Evolutionary conservation across 208 protist genomes (phyloP).

Genomic region (Porcisia hertigi): DNA sequence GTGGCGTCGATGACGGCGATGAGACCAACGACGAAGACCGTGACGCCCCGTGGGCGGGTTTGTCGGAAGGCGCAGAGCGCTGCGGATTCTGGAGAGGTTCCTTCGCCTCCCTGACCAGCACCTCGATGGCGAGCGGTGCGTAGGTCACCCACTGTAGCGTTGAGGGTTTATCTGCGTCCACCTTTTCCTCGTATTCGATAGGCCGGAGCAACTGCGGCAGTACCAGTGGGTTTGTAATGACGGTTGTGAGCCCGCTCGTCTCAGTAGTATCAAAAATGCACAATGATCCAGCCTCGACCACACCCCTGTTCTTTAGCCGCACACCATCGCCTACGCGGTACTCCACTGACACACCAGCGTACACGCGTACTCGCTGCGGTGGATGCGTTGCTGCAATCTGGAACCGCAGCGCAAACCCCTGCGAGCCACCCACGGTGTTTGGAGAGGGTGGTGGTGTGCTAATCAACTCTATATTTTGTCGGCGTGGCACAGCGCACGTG

Average conservation of each 20-base stretch:
- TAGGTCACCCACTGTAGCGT: conserved; percentile 14
- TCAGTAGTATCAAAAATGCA: conserved; percentile 19
- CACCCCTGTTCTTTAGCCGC: conserved; percentile 9
- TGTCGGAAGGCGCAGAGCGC: not conserved
- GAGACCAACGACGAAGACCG: not conserved
- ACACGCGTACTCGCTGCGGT: conserved; percentile 21
- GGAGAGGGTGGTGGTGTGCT: not conserved
- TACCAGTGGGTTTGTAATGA: conserved; percentile 14
- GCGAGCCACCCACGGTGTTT: not conserved
- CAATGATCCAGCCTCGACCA: not conserved
- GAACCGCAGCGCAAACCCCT: conserved; percentile 24
- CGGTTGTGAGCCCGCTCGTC: conserved; percentile 3
- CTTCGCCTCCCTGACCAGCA: conserved; percentile 22
- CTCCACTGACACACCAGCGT: conserved; percentile 11
- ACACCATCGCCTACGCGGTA: conserved; percentile 20
- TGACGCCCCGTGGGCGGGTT: not conserved
- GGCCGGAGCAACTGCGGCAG: conserved; percentile 15
- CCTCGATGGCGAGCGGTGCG: conserved; percentile 42
- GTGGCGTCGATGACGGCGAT: conserved; percentile 3
- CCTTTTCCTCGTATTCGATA: conserved; percentile 1
- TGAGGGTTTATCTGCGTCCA: not conserved
- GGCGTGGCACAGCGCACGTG: conserved; percentile 22
- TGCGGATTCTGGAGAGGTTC: not conserved
- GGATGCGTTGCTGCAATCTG: conserved; percentile 15
- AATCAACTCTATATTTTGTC: conserved; percentile 26